These are phyloP conservation scores for Trichoderma simmonsii DNA, from an alignment of 2,329 filamentous ascomycete genomes.

Conservation along the genomic window DNA sequence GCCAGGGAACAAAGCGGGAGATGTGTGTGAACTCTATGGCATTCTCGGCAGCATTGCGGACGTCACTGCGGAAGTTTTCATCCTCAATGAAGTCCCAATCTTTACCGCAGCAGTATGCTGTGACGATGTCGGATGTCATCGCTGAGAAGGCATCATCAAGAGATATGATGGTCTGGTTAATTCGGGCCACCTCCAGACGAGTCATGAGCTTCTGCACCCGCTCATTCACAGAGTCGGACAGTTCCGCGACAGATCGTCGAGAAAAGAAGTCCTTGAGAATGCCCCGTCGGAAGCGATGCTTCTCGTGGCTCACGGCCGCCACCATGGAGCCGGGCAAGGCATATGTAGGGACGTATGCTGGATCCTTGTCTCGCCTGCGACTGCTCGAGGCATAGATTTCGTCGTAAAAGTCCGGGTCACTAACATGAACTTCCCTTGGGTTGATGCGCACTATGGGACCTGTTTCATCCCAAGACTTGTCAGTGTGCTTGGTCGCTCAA, in stretches of 20 bases:
- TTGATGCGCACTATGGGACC: conserved; percentile 35
- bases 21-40: conserved; percentile 16
- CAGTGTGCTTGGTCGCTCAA: not conserved
- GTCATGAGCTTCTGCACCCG: conserved; percentile 15
- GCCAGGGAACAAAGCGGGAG: conserved; percentile 18
- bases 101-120: conserved; percentile 21
- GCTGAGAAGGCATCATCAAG: conserved; percentile 23
- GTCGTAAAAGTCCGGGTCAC: conserved; percentile 27
- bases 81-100: conserved; percentile 20
- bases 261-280: conserved; percentile 28
- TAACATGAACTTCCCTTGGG: conserved; percentile 33
- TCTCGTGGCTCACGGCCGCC: conserved; percentile 19
- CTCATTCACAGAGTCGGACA: conserved; percentile 23
- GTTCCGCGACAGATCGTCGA: conserved; percentile 20
- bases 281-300: conserved; percentile 18
- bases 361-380: conserved; percentile 17
- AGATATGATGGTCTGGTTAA: not conserved
- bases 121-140: conserved; percentile 24
- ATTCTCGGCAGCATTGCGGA: conserved; percentile 14
- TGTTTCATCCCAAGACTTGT: not conserved
- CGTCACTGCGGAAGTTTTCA: conserved; percentile 14
- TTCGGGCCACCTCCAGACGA: conserved; percentile 9
- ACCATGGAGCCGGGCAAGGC: conserved; percentile 15
- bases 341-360: conserved; percentile 7
- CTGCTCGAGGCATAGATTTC: conserved; percentile 25